Evolutionary conservation across 352 stramenopile species (phyloP).

Genomic region (Phytophthora cactorum): DNA sequence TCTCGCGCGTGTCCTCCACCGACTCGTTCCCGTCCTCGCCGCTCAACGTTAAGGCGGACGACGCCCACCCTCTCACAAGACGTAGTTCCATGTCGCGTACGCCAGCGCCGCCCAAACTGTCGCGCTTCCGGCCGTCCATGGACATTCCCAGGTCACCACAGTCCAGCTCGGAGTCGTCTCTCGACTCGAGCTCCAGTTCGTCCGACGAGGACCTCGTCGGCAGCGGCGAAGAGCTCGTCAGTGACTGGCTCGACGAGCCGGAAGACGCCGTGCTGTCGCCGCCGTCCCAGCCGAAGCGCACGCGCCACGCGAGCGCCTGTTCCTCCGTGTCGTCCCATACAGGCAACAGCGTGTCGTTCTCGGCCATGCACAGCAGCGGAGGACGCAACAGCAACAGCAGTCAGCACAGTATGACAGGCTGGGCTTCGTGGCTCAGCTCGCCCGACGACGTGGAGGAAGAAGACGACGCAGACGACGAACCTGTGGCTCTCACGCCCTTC

Average conservation of each 20-base stretch:
- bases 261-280: slow-evolving; percentile 68
- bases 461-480: slow-evolving; percentile 70
- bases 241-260: slow-evolving; percentile 80
- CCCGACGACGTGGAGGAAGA: slow-evolving; percentile 72
- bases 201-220: slow-evolving; percentile 47
- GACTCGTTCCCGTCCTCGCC: slow-evolving; percentile 32
- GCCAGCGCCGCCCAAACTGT: slow-evolving; percentile 39
- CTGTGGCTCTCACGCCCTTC: slow-evolving; percentile 73
- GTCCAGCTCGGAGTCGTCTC: slow-evolving; percentile 49
- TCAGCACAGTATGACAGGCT: slow-evolving; percentile 63
- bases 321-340: slow-evolving; percentile 63
- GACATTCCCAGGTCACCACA: slow-evolving; percentile 34
- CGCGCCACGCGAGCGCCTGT: slow-evolving; percentile 48
- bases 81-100: slow-evolving; percentile 36
- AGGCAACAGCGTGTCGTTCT: slow-evolving; percentile 39
- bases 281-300: slow-evolving; percentile 34
- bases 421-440: slow-evolving; percentile 72
- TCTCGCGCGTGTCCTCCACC: slow-evolving; percentile 14
- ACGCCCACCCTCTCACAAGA: slow-evolving; percentile 27
- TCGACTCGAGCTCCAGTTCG: slow-evolving; percentile 51
- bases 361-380: slow-evolving; percentile 42
- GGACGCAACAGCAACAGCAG: slow-evolving; percentile 57
- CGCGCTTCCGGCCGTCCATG: slow-evolving; percentile 44
- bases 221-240: slow-evolving; percentile 63
- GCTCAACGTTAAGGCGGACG: slow-evolving; percentile 20